Base-by-base conservation (phyloP, 768 basidiomycete species). In the Lanmaoa rubissima region DNA sequence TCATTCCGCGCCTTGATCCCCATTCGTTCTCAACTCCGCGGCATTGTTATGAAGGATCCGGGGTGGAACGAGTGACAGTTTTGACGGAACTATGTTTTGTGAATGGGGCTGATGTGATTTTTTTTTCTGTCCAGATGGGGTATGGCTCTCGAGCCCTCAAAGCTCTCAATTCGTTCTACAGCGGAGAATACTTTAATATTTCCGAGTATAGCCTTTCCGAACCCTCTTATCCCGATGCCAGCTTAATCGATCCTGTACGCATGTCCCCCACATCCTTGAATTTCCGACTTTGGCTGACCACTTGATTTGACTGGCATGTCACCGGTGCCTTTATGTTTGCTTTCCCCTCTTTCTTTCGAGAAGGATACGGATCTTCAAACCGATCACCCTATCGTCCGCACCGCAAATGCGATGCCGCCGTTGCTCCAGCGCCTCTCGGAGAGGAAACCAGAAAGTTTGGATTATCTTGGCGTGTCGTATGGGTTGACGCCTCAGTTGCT, bases 391-490 rank as follows among this genome's bases (percentile, higher is more conserved):
- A 79, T 81, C 5, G 75, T 98, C 43, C 86, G 95, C 4, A 74
- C 91, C 3, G 79, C 84, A 0, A 74, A 80, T 7, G 81, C 83
- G 40, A 97, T 98, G 92, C 95, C 95, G 0, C 94, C 96, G 1
- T 80, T 99, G 5, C 81, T 99, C 1, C 93, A 95, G 65, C 85
- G 94, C 4, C 79, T 98, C 5, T 85, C 90, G 1, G 95, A 98
- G 68, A 82, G 90, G 34, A 90, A 88, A 70, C 96, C 96, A 0
- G 94, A 98, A 67, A 78, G 74, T 32, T 78, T 99, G 24, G 96
- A 98, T 72, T 99, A 96, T 67, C 78, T 99, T 7, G 96, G 97
- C 44, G 96, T 98, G 3, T 96, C 94, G 14, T 99, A 96, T 69
- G 97, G 97, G 7, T 76, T 99, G 48, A 98, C 95, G 0, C 82